Evolutionary conservation across 176 grass and related monocot species (phyloP), one percentile per base, ranked within the genome.

Genomic region (Typha latifolia): DNA sequence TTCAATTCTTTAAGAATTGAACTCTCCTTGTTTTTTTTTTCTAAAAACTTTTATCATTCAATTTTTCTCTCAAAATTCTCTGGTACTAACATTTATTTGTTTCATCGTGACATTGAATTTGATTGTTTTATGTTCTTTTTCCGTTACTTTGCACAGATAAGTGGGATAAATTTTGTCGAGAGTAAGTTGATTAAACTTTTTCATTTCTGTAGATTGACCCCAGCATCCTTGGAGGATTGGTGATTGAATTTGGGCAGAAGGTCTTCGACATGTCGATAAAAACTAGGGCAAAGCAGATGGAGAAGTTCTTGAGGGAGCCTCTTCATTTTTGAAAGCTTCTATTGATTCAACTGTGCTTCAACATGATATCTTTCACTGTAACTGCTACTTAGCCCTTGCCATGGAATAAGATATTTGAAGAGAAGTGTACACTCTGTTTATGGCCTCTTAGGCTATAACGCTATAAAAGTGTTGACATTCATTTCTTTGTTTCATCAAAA

Each of bases 271-370:
- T 93, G 81, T 99, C 94, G 11, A 99, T 99, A 73, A 99, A 50
- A 83, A 93, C 89, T 7, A 90, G 86, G 80, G 94, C 81, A 1
- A 99, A 85, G 75, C 94, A 99, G 78, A 99, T 99, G 94, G 94
- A 99, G 74, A 49, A 77, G 0, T 73, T 80, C 81, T 87, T 99
- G 86, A 84, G 89, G 69, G 85, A 90, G 57, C 94, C 94, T 34
- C 53, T 93, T 64, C 51, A 93, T n/a, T 59, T 85, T 14, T 93
- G 73, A 89, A 61, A 32, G 7, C 26, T 19, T 72, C 63, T 80
- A 26, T 59, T 77, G 82, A 57, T 73, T 49, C 67, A 15, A 81
- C 27, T 66, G 32, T 78, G 64, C 66, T 76, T 34, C 27, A 29
- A 29, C 27, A 2, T 29, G 27, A 29, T 29, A 29, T 29, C 27